Evolutionary conservation across 2,329 filamentous ascomycete species (phyloP).

Genomic region (Trichophaea hybrida): DNA sequence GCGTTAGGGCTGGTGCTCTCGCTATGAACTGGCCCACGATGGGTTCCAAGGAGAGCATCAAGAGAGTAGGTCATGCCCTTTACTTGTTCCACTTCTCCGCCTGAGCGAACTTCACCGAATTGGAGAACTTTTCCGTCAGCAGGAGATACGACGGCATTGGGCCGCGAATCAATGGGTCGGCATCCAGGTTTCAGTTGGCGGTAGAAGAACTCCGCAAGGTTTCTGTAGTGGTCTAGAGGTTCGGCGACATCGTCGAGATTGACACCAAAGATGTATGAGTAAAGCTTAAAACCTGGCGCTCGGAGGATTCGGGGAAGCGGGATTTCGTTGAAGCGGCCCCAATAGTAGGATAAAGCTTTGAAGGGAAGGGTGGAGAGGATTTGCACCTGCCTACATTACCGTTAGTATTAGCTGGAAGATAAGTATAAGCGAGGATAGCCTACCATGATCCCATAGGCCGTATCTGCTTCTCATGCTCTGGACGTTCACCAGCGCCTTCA

Average conservation of each 20-base stretch:
- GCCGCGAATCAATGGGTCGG: conserved; percentile 69
- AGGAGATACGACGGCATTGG: conserved; percentile 68
- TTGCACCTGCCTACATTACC: conserved; percentile 54
- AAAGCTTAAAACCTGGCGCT: conserved; percentile 79
- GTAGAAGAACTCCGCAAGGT: conserved; percentile 94
- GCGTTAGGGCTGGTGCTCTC: conserved; percentile 2
- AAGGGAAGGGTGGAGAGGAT: conserved; percentile 86
- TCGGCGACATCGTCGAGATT: conserved; percentile 70
- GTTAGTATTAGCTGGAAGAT: not conserved
- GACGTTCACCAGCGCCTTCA: conserved; percentile 32
- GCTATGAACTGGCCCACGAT: not conserved
- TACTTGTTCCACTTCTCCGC: conserved; percentile 93
- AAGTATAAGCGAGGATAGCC: not conserved
- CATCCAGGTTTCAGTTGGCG: conserved; percentile 79
- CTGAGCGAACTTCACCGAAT: conserved; percentile 68
- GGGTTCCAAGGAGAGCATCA: conserved; percentile 68
- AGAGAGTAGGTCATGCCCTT: conserved; percentile 97
- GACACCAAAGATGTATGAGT: conserved; percentile 83
- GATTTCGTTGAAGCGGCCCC: conserved; percentile 84
- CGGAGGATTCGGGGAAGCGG: conserved; percentile 77
- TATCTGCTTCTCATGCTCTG: conserved; percentile 44
- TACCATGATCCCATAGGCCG: conserved; percentile 75
- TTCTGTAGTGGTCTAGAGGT: conserved; percentile 79
- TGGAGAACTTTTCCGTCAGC: conserved; percentile 84
- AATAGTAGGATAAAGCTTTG: conserved; percentile 76